Conservation (phyloP, 129 eudicot genomes). For the Escallonia rubra region DNA sequence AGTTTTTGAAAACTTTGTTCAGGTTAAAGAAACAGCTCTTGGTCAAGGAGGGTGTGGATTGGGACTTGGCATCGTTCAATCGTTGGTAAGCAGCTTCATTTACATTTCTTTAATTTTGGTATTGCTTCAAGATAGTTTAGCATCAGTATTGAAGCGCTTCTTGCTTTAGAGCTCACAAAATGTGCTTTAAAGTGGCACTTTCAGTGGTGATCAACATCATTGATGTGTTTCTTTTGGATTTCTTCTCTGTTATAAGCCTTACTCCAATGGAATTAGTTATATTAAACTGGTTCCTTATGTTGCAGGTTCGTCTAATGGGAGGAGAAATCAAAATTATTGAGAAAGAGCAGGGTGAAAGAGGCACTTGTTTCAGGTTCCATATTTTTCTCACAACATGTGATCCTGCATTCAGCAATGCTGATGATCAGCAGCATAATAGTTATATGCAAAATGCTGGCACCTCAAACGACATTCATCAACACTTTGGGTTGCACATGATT, state of each 20-base stretch:
- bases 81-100: constrained; percentile 29
- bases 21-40: constrained; percentile 34
- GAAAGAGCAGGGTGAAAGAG: constrained; percentile 32
- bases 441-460: not conserved
- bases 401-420: not conserved
- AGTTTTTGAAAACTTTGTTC: constrained; percentile 49
- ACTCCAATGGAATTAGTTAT: not conserved
- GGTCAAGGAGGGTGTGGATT: constrained; percentile 30
- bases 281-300: not conserved
- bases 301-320: constrained; percentile 47
- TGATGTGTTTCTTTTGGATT: not conserved
- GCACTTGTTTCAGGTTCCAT: constrained; percentile 38
- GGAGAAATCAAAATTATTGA: constrained; percentile 50
- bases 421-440: not conserved
- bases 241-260: not conserved
- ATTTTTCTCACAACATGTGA: constrained; percentile 13
- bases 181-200: not conserved
- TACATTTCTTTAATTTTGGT: not conserved
- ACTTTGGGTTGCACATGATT: not conserved
- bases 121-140: too few species aligned
- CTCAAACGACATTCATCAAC: constrained; percentile 3
- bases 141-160: not conserved
- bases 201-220: not conserved
- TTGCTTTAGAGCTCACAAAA: not conserved
- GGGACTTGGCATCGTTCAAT: constrained; percentile 62